phyloP scores from a whole-genome alignment of 2,329 filamentous ascomycete genomes.

The Arthrobotrys musiformis region DNA sequence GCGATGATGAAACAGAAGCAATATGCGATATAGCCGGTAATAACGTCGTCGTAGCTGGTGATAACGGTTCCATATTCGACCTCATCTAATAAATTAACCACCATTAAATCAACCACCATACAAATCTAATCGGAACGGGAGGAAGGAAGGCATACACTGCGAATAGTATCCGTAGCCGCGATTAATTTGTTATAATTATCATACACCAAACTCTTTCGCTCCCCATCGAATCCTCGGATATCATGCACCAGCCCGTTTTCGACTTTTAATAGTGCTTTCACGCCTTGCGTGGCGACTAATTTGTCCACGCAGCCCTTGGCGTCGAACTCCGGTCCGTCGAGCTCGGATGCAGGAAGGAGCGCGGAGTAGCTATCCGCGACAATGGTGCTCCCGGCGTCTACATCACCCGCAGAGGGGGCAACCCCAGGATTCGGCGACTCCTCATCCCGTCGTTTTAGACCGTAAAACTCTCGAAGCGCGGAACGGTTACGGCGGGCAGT shows the following conservation, averaged over 20 bases:
- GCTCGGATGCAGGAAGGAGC: slow-evolving; percentile 68
- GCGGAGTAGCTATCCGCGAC: slow-evolving; percentile 65
- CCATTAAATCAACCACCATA: not conserved
- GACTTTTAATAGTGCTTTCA: slow-evolving; percentile 75
- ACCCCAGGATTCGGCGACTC: slow-evolving; percentile 59
- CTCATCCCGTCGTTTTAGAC: slow-evolving; percentile 71
- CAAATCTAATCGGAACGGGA: not conserved
- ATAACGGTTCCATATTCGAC: slow-evolving; percentile 80
- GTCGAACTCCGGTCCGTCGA: slow-evolving; percentile 79
- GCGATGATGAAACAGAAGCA: slow-evolving; percentile 65
- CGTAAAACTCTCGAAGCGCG: slow-evolving; percentile 94
- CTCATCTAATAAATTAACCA: slow-evolving; percentile 74
- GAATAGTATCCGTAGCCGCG: slow-evolving; percentile 93
- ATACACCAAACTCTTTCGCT: slow-evolving; percentile 96
- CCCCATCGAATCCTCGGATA: slow-evolving; percentile 88
- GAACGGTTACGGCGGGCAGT: slow-evolving; percentile 76
- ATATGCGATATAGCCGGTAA: slow-evolving; percentile 80
- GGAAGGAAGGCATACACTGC: slow-evolving; percentile 68
- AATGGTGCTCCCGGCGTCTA: slow-evolving; percentile 60
- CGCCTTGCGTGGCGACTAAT: slow-evolving; percentile 71
- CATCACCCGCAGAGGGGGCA: slow-evolving; percentile 59
- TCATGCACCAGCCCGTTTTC: slow-evolving; percentile 77
- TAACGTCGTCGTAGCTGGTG: slow-evolving; percentile 77
- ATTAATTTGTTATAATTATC: slow-evolving; percentile 99
- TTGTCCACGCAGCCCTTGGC: slow-evolving; percentile 74